These are phyloP conservation scores for Solanum bulbocastanum DNA, from an alignment of 257 asterid genomes.

Conservation along the genomic window DNA sequence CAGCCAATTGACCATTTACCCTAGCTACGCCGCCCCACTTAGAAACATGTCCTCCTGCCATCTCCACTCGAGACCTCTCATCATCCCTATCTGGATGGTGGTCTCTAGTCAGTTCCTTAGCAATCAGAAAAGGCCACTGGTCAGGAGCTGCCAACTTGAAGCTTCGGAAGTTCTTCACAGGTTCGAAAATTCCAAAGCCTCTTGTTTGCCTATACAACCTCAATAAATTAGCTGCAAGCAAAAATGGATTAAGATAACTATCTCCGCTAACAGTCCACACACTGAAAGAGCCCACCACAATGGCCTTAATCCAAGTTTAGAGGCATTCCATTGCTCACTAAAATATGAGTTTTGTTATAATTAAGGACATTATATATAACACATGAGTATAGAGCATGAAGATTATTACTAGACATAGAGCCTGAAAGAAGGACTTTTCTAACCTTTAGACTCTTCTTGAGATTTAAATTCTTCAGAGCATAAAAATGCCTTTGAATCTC, in stretches of 20 bases:
- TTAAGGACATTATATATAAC: neutral
- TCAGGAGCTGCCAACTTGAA: slow-evolving; percentile 59
- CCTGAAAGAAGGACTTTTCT: slow-evolving; percentile 8
- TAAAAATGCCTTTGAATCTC: slow-evolving; percentile 92
- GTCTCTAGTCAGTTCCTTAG: slow-evolving; percentile 86
- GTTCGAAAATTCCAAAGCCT: slow-evolving; percentile 32
- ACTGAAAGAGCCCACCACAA: neutral
- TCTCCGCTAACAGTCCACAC: neutral
- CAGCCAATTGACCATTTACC: slow-evolving; percentile 91
- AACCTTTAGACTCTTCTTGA: slow-evolving; percentile 86
- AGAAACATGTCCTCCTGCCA: slow-evolving; percentile 87
- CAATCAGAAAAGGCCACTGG: slow-evolving; percentile 55
- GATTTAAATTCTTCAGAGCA: slow-evolving; percentile 82
- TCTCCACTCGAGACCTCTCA: slow-evolving; percentile 75
- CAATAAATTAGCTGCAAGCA: slow-evolving; percentile 63
- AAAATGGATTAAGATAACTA: slow-evolving; percentile 10
- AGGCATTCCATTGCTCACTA: neutral
- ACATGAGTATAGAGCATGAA: neutral
- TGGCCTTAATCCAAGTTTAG: neutral
- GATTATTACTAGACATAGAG: neutral
- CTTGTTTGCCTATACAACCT: slow-evolving; percentile 62
- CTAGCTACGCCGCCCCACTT: slow-evolving; percentile 92
- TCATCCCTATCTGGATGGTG: slow-evolving; percentile 97
- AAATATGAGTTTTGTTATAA: neutral
- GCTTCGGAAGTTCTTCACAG: slow-evolving; percentile 42